These are phyloP conservation scores for Bolboschoenoplectus hybrid DNA, from an alignment of 202 grass and related monocot genomes.

Conservation along the genomic window DNA sequence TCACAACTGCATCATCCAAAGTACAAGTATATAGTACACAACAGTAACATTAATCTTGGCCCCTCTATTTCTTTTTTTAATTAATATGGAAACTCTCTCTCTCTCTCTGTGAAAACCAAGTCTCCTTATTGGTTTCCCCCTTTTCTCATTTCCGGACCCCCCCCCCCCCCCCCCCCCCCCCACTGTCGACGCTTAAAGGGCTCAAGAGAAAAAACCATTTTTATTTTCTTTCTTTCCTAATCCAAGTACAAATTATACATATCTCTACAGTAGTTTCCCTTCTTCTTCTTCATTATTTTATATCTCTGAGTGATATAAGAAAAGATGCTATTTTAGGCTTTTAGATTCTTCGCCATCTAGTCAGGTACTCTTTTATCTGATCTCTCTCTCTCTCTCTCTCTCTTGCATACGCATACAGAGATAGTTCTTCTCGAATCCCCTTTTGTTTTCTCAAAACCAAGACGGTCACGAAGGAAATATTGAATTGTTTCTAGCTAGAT, in stretches of 20 bases:
- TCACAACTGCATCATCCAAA: background rate
- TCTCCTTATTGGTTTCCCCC: slow-evolving; percentile 28
- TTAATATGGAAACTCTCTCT: slow-evolving; percentile 34
- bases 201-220: slow-evolving; percentile 24
- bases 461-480: background rate
- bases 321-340: slow-evolving; percentile 31
- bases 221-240: slow-evolving; percentile 24
- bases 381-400: slow-evolving; percentile 10
- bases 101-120: slow-evolving; percentile 1
- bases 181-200: slow-evolving; percentile 22
- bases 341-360: slow-evolving; percentile 30
- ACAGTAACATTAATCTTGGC: background rate
- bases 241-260: slow-evolving; percentile 30
- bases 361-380: slow-evolving; percentile 31
- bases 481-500: background rate
- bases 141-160: slow-evolving; percentile 25
- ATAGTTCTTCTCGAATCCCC: background rate
- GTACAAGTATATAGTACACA: slow-evolving; percentile 14
- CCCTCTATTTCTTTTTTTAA: slow-evolving; percentile 21
- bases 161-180: slow-evolving; percentile 19
- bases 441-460: background rate
- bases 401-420: background rate
- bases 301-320: background rate
- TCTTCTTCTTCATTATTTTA: slow-evolving; percentile 15
- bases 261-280: background rate